Evolutionary conservation across 305 asterid species (phyloP).

Genomic region (Fraxinus latifolia): DNA sequence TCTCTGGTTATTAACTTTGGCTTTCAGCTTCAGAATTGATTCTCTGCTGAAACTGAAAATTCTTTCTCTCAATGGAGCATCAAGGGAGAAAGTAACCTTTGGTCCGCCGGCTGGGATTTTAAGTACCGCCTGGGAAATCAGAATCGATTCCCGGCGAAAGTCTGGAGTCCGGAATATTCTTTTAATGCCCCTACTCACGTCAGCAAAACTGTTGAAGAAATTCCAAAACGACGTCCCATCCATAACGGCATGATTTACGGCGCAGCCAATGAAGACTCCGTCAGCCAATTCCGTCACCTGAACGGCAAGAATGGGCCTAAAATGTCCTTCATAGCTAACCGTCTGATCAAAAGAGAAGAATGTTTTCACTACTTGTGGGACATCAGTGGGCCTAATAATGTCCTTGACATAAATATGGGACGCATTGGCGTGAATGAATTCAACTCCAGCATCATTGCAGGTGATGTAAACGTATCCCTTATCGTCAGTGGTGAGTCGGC

Average conservation of each 20-base stretch:
- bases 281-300: constrained; percentile 39
- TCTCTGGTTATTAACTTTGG: constrained; percentile 22
- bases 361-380: constrained; percentile 10
- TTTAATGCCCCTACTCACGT: constrained; percentile 22
- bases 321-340: constrained; percentile 32
- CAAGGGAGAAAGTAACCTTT: constrained; percentile 14
- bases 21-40: constrained; percentile 23
- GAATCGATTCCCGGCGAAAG: constrained; percentile 29
- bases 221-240: constrained; percentile 42
- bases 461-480: constrained; percentile 24
- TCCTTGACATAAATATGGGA: constrained; percentile 27
- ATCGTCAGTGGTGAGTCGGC: constrained; percentile 21
- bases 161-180: constrained; percentile 22
- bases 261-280: constrained; percentile 37
- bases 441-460: constrained; percentile 38
- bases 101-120: constrained; percentile 30
- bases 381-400: constrained; percentile 12
- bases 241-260: constrained; percentile 32
- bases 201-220: constrained; percentile 34
- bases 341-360: constrained; percentile 26
- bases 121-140: constrained; percentile 26
- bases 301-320: constrained; percentile 28
- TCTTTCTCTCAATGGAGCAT: constrained; percentile 30
- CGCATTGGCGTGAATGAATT: constrained; percentile 33
- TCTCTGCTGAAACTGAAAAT: constrained; percentile 34